phyloP scores from a whole-genome alignment of 176 grass and related monocot species.

The Oryza officinalis region DNA sequence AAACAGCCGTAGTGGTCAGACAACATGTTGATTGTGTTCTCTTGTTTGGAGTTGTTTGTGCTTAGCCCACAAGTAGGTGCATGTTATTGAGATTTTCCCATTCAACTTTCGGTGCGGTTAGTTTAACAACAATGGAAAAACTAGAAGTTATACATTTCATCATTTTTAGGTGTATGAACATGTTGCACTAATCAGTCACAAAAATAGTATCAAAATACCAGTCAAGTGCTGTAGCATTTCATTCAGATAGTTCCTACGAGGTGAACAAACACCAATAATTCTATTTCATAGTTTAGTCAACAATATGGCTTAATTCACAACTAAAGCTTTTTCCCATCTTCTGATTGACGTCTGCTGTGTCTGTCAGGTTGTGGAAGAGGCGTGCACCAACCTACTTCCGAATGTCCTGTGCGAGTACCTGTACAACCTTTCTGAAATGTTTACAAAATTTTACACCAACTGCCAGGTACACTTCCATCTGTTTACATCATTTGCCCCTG shows the following conservation, averaged over 20 bases:
- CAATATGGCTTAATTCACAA: neutral
- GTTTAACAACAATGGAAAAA: neutral
- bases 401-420: slow-evolving; percentile 96
- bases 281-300: neutral
- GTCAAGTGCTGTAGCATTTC: neutral
- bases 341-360: slow-evolving; percentile 13
- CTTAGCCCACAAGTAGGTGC: neutral
- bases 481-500: neutral
- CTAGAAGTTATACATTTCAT: neutral
- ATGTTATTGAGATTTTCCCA: neutral
- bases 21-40: slow-evolving; percentile 7
- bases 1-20: neutral
- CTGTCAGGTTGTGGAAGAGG: slow-evolving; percentile 89
- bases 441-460: slow-evolving; percentile 90
- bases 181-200: neutral
- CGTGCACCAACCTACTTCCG: slow-evolving; percentile 79
- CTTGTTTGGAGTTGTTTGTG: neutral
- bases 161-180: neutral
- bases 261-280: neutral
- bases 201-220: neutral
- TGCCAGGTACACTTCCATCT: slow-evolving; percentile 60
- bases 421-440: slow-evolving; percentile 93
- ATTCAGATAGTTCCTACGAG: neutral
- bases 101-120: neutral
- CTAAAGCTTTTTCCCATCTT: neutral